Evolutionary conservation across 164 flowering plant species (phyloP).

Genomic region (Piper longum): DNA sequence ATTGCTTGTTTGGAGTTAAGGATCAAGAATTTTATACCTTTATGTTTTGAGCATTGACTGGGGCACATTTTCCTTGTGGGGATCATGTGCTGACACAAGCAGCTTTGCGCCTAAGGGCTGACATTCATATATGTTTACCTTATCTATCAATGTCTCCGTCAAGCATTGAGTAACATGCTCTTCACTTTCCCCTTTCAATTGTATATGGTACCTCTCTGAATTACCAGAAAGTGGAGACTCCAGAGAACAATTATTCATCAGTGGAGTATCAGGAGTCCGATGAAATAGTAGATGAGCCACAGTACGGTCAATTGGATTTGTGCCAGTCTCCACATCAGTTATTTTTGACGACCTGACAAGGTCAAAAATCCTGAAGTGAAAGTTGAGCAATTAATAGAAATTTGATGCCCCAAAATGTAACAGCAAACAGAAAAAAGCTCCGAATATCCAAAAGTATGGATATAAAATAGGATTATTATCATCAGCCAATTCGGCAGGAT

Average conservation of each 20-base stretch:
- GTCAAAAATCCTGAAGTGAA: neutral
- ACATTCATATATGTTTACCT: conserved; percentile 10
- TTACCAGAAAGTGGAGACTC: conserved; percentile 33
- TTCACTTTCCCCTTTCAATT: conserved; percentile 7
- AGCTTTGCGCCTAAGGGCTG: conserved; percentile 12
- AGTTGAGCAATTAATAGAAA: neutral
- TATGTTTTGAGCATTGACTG: conserved; percentile 16
- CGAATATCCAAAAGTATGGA: no score
- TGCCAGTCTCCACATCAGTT: conserved; percentile 51
- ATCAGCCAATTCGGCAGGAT: no score
- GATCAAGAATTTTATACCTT: conserved; percentile 17
- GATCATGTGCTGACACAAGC: conserved; percentile 6
- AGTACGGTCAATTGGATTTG: conserved; percentile 65
- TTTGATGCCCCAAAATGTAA: neutral
- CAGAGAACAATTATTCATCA: conserved; percentile 14
- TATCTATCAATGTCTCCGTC: conserved; percentile 14
- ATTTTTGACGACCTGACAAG: conserved; percentile 23
- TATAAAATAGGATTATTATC: no score
- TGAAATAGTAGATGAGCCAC: conserved; percentile 87
- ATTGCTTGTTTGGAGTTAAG: conserved; percentile 9
- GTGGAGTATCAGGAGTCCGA: conserved; percentile 34
- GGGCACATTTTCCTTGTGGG: conserved; percentile 13
- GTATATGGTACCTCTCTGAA: conserved; percentile 10
- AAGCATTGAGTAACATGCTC: conserved; percentile 13
- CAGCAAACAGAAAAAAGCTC: no score